These are phyloP conservation scores for Tolypocladium nubicola DNA, from an alignment of 2,329 filamentous ascomycete genomes.

Conservation along the genomic window DNA sequence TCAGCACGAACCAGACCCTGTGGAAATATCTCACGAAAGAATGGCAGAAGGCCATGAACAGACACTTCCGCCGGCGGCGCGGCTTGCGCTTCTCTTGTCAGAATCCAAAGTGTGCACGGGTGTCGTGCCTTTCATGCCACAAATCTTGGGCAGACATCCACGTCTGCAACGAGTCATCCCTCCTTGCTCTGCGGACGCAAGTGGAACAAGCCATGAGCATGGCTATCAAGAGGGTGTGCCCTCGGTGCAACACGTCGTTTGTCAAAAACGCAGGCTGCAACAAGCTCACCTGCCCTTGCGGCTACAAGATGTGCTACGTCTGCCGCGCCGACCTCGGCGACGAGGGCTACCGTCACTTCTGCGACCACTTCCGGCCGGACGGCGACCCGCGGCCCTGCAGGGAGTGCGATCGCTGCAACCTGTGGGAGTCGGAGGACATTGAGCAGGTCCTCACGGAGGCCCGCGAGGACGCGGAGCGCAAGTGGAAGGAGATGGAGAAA, in stretches of 20 bases:
- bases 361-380: slow-evolving; percentile 82
- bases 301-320: slow-evolving; percentile 97
- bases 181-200: slow-evolving; percentile 73
- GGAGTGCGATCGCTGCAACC: slow-evolving; percentile 72
- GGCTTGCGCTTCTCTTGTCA: slow-evolving; percentile 71
- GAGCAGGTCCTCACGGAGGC: slow-evolving; percentile 59
- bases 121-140: slow-evolving; percentile 72
- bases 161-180: slow-evolving; percentile 75
- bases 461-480: slow-evolving; percentile 58
- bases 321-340: slow-evolving; percentile 67
- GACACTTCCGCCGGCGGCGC: slow-evolving; percentile 59
- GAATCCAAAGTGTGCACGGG: slow-evolving; percentile 53
- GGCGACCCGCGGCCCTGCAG: slow-evolving; percentile 61
- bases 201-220: slow-evolving; percentile 90
- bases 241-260: slow-evolving; percentile 81
- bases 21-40: slow-evolving; percentile 31
- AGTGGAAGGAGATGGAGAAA: slow-evolving; percentile 58
- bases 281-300: slow-evolving; percentile 90
- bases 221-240: slow-evolving; percentile 90
- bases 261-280: slow-evolving; percentile 94
- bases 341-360: slow-evolving; percentile 89
- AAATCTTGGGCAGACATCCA: slow-evolving; percentile 85
- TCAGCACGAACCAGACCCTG: slow-evolving; percentile 31
- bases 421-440: slow-evolving; percentile 66
- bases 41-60: slow-evolving; percentile 50